Evolutionary conservation across 306 rosid species (phyloP), one percentile per base, ranked within the genome.

Genomic region (Styphnolobium japonicum): DNA sequence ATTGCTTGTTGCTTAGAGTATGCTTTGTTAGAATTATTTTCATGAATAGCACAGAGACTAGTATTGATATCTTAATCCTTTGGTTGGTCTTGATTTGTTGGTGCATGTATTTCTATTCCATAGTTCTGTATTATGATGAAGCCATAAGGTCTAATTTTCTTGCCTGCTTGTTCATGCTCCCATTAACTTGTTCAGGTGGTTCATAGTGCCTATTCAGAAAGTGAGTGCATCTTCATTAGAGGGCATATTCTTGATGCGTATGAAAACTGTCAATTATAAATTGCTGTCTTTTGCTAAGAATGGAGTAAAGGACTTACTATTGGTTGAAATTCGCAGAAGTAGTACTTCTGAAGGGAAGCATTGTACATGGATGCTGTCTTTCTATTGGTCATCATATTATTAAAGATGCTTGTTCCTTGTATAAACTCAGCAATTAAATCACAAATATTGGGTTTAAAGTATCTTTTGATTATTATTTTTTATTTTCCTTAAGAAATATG

Each of bases 21-120:
- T 82, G 73, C 56, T 69, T 53, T 55, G 60, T 56, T 71, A 72
- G 77, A 83, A 71, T 33, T 55, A 37, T 77, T 77, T 36, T 57
- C 74, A 67, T 68, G 73, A 64, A 78, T 48, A 71, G 37, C 61
- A 73, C 4, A 40, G 12, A 73, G 48, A 64, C 23, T 65, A 33
- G 46, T 66, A 36, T 68, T 60, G 74, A 66, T 79, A 5, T 84
- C 77, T 29, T 73, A 46, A 33, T 73, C 15, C 21, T 67, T 56
- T 22, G 19, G 74, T 34, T 16, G 52, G 68, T 79, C 43, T 58
- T 79, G 62, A 67, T 73, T 73, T 46, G 12, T 60, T 39, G 67
- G 23, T 56, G 63, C 66, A 16, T 57, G 48, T 60, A 61, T 71
- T 69, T 37, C 36, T 60, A 49, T 61, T 69, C 39, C 2, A 25